These are phyloP conservation scores for Butyriboletus loyo DNA, from an alignment of 768 basidiomycete species.

Conservation along the genomic window DNA sequence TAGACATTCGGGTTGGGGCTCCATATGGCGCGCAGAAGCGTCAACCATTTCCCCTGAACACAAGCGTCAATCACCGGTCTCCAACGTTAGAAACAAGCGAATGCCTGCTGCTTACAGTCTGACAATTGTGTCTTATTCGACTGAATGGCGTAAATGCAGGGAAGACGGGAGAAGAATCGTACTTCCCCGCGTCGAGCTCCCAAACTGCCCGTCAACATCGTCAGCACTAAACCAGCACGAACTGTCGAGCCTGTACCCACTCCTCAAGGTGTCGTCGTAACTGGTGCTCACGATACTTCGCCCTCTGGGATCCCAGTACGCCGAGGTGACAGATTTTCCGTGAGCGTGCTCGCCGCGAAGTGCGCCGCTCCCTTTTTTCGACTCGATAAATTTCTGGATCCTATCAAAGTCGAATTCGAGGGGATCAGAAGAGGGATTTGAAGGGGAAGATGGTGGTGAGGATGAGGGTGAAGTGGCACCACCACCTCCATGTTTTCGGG, in stretches of 20 bases:
- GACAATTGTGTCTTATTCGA: constrained; percentile 69
- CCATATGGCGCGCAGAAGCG: constrained; percentile 77
- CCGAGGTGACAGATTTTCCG: constrained; percentile 75
- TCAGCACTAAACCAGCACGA: constrained; percentile 8
- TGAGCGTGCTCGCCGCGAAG: constrained; percentile 68
- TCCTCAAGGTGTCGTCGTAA: constrained; percentile 73
- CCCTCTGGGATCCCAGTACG: constrained; percentile 83
- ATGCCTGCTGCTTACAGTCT: constrained; percentile 54
- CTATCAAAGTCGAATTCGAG: constrained; percentile 38
- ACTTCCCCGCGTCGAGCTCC: constrained; percentile 57
- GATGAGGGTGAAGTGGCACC: constrained; percentile 25
- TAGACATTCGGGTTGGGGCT: constrained; percentile 72
- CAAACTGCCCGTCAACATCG: constrained; percentile 51
- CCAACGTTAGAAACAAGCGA: neutral
- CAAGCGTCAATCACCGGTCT: neutral
- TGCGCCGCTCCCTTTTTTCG: constrained; percentile 50
- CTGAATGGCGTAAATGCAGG: constrained; percentile 62
- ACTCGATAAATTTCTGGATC: constrained; percentile 48
- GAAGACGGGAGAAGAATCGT: constrained; percentile 49
- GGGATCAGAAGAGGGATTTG: constrained; percentile 8
- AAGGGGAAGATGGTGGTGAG: constrained; percentile 25
- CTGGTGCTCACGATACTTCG: constrained; percentile 78
- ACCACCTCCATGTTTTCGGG: constrained; percentile 14
- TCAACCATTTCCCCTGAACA: constrained; percentile 75
- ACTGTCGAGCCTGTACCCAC: constrained; percentile 40